Evolutionary conservation across 176 grass and related monocot genomes (phyloP), one percentile per base, ranked within the genome.

Genomic region (Ensete ventricosum): DNA sequence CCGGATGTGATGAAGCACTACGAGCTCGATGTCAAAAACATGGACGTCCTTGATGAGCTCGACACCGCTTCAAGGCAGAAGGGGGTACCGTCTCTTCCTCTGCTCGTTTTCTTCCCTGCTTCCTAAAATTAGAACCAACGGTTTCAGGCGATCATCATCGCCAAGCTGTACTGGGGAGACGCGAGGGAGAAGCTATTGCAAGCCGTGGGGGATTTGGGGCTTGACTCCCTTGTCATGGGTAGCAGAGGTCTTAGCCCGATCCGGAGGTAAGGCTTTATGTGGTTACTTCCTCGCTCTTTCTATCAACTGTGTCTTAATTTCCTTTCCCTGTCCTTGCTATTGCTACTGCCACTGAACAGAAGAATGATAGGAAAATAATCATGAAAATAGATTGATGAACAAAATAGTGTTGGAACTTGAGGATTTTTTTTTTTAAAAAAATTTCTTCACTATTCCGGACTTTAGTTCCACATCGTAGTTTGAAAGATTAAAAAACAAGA

Each of bases 111-210:
- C 21, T 64, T 50, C 43, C 3, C 34, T 62, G 34, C 34, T 62
- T 60, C 55, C 27, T 11, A 43, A 17, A 52, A 22, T 25, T 14
- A 19, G 27, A 22, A 88, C 29, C 71, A 14, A 77, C 64, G 22
- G 2, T 53, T 73, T 55, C 79, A 96, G 89, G 87, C 82, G 0
- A 87, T 57, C 48, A 83, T 96, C 50, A 73, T 92, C 70, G 73
- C 83, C 2, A 96, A 96, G 87, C 64, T 96, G 52, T 90, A 90
- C 85, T 92, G 93, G 93, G 93, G 93, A 54, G 93, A 96, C 77
- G 82, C 93, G 70, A 90, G 93, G 85, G 93, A 96, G 83, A 92
- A 88, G 79, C 87, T 96, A 62, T 90, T 85, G 80, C 81, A 92
- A 11, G 89, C 85, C 9, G 85, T 81, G 16, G 87, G 81, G 73